A percentile compares a stretch with the other conserved stretches of the same genome.
Evolutionary conservation across 1,284 basidiomycete genomes (phyloP).

Genomic region (Boletus smithii): DNA sequence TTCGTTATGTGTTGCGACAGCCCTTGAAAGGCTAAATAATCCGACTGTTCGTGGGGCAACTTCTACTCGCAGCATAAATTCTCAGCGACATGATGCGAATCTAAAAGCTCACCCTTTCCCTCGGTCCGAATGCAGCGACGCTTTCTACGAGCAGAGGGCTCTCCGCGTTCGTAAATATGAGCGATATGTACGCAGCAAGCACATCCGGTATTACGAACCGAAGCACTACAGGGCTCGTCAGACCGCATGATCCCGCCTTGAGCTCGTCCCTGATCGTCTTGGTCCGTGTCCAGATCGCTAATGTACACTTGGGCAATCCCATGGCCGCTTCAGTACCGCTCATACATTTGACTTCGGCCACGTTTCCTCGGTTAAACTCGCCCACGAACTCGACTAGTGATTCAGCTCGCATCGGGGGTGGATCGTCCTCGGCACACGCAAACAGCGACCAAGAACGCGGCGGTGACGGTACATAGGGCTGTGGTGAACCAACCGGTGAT

Average conservation of each 20-base stretch:
- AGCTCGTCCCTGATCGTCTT: slow-evolving; percentile 18
- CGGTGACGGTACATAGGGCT: slow-evolving; percentile 48
- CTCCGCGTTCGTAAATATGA: slow-evolving; percentile 35
- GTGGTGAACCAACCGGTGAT: slow-evolving; percentile 56
- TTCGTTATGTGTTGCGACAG: slow-evolving; percentile 62
- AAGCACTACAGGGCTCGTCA: slow-evolving; percentile 40
- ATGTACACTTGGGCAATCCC: slow-evolving; percentile 27
- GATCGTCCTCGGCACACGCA: slow-evolving; percentile 37
- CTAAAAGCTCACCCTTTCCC: slow-evolving; percentile 57
- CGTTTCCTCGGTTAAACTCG: slow-evolving; percentile 44
- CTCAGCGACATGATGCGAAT: background rate
- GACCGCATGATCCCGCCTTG: slow-evolving; percentile 3
- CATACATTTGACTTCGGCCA: slow-evolving; percentile 13
- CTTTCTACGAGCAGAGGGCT: slow-evolving; percentile 52
- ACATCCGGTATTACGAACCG: slow-evolving; percentile 61
- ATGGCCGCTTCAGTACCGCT: background rate
- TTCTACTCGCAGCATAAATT: slow-evolving; percentile 40
- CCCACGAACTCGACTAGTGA: slow-evolving; percentile 49
- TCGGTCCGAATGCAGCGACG: slow-evolving; percentile 60
- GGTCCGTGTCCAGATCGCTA: slow-evolving; percentile 52
- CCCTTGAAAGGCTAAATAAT: slow-evolving; percentile 58
- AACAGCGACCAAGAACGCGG: slow-evolving; percentile 41
- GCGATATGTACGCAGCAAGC: slow-evolving; percentile 53
- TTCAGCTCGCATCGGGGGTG: slow-evolving; percentile 39
- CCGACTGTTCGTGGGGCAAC: slow-evolving; percentile 63